Base-by-base conservation (phyloP, 257 asterid genomes). In the Solanum virginianum region DNA sequence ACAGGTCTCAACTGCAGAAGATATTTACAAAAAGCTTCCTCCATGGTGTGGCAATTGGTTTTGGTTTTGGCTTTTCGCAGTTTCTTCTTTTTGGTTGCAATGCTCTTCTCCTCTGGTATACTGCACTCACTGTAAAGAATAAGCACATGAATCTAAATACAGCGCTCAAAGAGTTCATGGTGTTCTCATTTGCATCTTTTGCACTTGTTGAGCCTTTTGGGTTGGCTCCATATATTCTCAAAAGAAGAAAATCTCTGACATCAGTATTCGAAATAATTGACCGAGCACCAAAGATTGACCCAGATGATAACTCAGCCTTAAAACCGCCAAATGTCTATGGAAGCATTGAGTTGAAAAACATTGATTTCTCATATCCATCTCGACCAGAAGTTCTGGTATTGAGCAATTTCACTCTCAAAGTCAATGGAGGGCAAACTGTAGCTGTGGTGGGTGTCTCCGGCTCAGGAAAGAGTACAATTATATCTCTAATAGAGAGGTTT, bases 171-270 rank as follows among this genome's bases (percentile, higher is more conserved):
- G 99, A 93, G 89, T 97, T 95, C 87, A 97, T 97, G 99, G 99
- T 97, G 41, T 97, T 97, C 94, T 95, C 99, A 86, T 97, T 97
- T 86, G 99, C 98, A 56, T 93, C 99, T 63, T 97, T 97, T 84
- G 99, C 99, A 39, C 94, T 97, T 55, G 99, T 97, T 65, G 99
- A 97, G 89, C 99, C 99, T 65, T 97, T 97, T 83, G 99, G 99
- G 80, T 90, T 97, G 94, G 99, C 99, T 88, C 99, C 99, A 16
- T 97, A 97, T 80, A 97, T 97, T 88, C 95, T 97, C 81, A 97
- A 97, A 88, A 90, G 99, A 85, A 89, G 99, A 85, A 93, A 97
- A 89, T 97, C 99, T 3, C 86, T 97, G 85, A 88, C 87, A 62
- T 97, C 99, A 10, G 99, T 97, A 49, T 97, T 97, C 45, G 99